phyloP scores from a whole-genome alignment of 768 basidiomycete species.

The Auricularia sp. region DNA sequence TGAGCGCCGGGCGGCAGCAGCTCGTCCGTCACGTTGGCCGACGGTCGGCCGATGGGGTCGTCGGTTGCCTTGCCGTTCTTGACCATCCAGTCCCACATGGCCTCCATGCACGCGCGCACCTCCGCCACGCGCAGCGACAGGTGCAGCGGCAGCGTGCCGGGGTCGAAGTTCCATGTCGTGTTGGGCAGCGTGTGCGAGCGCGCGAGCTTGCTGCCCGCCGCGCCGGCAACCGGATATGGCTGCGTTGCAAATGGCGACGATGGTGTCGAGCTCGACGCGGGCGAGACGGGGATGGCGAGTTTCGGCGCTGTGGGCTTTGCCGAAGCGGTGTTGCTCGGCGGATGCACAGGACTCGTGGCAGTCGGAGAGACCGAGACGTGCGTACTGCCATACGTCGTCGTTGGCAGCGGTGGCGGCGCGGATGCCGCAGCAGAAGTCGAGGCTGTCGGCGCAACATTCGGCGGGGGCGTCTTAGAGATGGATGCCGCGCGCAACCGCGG shows the following conservation, averaged over 20 bases:
- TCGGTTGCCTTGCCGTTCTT: slow-evolving; percentile 24
- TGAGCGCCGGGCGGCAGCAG: slow-evolving; percentile 3
- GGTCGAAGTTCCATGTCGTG: slow-evolving; percentile 42
- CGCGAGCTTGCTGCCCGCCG: slow-evolving; percentile 1
- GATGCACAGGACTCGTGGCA: background rate
- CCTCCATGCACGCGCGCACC: slow-evolving; percentile 59
- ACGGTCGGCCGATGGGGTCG: background rate
- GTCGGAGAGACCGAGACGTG: background rate
- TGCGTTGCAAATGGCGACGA: background rate
- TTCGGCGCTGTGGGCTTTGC: background rate
- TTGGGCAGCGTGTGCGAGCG: slow-evolving; percentile 30
- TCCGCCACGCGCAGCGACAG: slow-evolving; percentile 52
- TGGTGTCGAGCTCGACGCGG: background rate
- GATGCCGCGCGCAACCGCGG: background rate
- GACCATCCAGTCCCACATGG: slow-evolving; percentile 72
- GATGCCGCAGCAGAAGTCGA: background rate
- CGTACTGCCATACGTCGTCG: background rate
- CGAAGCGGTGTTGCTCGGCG: background rate
- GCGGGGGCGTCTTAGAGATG: background rate
- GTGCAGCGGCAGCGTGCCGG: slow-evolving; percentile 51
- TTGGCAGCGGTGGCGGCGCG: background rate
- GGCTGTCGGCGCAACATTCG: background rate
- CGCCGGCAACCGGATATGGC: background rate
- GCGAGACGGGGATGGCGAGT: background rate
- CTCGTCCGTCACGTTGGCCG: too few relatives aligned